A percentile compares a stretch with the other conserved stretches of the same genome.
These are phyloP conservation scores for Aspergillus fischeri DNA, from an alignment of 2,329 filamentous ascomycete species.

Conservation along the genomic window DNA sequence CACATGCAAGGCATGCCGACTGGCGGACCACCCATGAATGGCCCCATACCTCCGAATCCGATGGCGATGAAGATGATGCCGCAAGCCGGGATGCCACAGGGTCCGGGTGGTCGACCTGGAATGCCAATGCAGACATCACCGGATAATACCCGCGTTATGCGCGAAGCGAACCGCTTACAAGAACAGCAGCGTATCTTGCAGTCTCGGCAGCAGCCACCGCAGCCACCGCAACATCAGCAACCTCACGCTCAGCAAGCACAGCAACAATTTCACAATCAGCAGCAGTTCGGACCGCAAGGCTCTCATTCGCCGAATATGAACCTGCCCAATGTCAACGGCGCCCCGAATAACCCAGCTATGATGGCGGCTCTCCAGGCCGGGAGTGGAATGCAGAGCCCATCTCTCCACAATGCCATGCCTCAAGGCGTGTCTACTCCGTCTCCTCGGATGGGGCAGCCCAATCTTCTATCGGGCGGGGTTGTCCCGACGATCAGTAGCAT, in stretches of 20 bases:
- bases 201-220: slow-evolving; percentile 39
- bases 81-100: slow-evolving; percentile 57
- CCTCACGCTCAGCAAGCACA: slow-evolving; percentile 29
- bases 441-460: slow-evolving; percentile 47
- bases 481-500: slow-evolving; percentile 54
- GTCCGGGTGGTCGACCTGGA: slow-evolving; percentile 33
- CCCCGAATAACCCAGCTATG: slow-evolving; percentile 41
- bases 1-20: slow-evolving; percentile 42
- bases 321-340: slow-evolving; percentile 38
- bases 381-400: slow-evolving; percentile 42
- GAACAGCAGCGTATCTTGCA: slow-evolving; percentile 61
- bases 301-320: slow-evolving; percentile 45
- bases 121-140: slow-evolving; percentile 53
- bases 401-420: slow-evolving; percentile 35
- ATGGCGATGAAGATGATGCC: slow-evolving; percentile 54
- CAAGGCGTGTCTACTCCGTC: slow-evolving; percentile 43
- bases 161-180: slow-evolving; percentile 46
- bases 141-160: slow-evolving; percentile 45
- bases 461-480: slow-evolving; percentile 50
- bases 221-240: slow-evolving; percentile 22
- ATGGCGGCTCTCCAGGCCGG: slow-evolving; percentile 42
- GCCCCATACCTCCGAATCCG: slow-evolving; percentile 50
- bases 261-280: slow-evolving; percentile 37
- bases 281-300: slow-evolving; percentile 39
- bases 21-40: slow-evolving; percentile 42